These are phyloP conservation scores for Stylosanthes scabra DNA, from an alignment of 331 rosid genomes.

Conservation along the genomic window DNA sequence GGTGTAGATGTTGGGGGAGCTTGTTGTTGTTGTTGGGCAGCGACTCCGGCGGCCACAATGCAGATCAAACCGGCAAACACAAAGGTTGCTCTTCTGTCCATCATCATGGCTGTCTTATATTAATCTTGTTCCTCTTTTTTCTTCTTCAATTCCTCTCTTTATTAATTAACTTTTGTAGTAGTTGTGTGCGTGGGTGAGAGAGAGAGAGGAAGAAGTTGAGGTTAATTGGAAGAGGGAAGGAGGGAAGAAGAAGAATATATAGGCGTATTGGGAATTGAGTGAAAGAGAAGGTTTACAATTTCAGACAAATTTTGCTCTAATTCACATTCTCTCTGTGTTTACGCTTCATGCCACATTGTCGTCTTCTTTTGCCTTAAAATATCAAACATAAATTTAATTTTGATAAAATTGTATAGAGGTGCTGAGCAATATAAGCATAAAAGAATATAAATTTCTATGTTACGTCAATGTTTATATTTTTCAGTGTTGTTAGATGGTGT, in stretches of 20 bases:
- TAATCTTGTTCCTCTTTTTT: too few species aligned
- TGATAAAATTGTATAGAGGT: too few species aligned
- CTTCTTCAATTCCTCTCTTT: too few species aligned
- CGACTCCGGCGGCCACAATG: conserved; percentile 55
- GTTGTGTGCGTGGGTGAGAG: neutral
- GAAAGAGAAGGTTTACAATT: neutral
- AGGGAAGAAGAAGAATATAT: neutral
- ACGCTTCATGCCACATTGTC: neutral
- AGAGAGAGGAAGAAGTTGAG: neutral
- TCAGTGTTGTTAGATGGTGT: too few species aligned
- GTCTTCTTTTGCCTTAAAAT: too few species aligned
- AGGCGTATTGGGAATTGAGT: neutral
- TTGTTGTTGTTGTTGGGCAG: conserved; percentile 49
- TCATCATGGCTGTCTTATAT: neutral
- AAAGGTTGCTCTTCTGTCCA: neutral
- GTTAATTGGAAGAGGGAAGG: neutral
- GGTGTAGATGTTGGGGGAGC: conserved; percentile 68
- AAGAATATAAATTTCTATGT: too few species aligned
- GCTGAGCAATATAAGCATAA: too few species aligned
- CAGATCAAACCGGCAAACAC: conserved; percentile 57
- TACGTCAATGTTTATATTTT: too few species aligned
- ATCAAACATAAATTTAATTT: too few species aligned
- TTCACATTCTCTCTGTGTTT: too few species aligned
- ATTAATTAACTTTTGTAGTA: too few species aligned
- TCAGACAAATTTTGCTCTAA: too few species aligned